Evolutionary conservation across 2,329 filamentous ascomycete genomes (phyloP).

Genomic region (Mollisiaceae sp.): DNA sequence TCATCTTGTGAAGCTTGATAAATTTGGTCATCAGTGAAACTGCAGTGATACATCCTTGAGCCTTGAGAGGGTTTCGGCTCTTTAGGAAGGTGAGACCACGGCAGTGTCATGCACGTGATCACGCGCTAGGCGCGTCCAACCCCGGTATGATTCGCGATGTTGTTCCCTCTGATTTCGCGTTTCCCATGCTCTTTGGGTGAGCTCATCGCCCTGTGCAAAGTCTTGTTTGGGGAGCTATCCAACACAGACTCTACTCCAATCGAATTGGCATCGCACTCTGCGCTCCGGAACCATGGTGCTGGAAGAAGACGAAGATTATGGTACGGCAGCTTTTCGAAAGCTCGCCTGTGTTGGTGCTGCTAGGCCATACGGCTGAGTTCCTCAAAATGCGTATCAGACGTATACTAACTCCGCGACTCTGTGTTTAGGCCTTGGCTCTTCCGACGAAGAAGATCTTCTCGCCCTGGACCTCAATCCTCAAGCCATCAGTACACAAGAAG

Average conservation of each 20-base stretch:
- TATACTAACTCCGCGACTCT: too few species aligned
- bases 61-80: too few species aligned
- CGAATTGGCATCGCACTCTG: not conserved
- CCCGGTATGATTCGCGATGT: too few species aligned
- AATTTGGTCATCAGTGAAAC: too few species aligned
- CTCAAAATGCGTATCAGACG: too few species aligned
- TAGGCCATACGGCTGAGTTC: too few species aligned
- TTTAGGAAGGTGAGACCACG: too few species aligned
- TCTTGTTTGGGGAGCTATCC: not conserved
- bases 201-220: not conserved
- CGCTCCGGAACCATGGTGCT: not conserved
- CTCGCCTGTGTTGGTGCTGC: too few species aligned
- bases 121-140: not conserved
- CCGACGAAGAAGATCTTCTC: conserved; percentile 2
- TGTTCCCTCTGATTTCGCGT: not conserved
- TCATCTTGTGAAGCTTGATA: too few species aligned
- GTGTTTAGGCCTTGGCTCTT: not conserved
- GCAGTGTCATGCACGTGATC: not conserved
- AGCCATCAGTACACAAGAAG: not conserved
- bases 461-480: not conserved
- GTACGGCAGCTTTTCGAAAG: too few species aligned
- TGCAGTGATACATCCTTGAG: too few species aligned
- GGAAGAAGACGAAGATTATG: not conserved
- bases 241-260: not conserved
- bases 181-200: not conserved